These are phyloP conservation scores for Eucalyptus camaldulensis DNA, from an alignment of 345 rosid species.

Conservation along the genomic window DNA sequence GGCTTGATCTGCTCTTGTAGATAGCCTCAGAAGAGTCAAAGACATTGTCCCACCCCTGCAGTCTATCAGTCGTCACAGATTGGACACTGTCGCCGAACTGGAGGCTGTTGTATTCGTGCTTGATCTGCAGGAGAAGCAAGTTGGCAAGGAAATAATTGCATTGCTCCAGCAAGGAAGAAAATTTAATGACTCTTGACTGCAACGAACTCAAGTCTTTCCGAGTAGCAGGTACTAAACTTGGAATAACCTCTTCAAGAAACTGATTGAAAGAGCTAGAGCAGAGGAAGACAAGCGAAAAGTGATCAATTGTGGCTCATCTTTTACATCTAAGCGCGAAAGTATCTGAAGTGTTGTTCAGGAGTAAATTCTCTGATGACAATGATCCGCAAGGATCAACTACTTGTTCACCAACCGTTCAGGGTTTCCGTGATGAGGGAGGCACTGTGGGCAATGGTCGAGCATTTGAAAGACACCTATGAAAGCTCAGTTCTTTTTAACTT, in stretches of 20 bases:
- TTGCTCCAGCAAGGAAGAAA: slow-evolving; percentile 88
- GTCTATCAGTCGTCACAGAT: slow-evolving; percentile 83
- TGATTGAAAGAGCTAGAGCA: slow-evolving; percentile 75
- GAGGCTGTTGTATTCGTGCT: slow-evolving; percentile 50
- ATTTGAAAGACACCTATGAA: slow-evolving; percentile 73
- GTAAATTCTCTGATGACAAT: slow-evolving; percentile 66
- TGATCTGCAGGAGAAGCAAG: slow-evolving; percentile 79
- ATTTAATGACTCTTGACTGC: slow-evolving; percentile 44
- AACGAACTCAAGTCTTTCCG: slow-evolving; percentile 81
- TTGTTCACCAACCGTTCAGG: slow-evolving; percentile 66
- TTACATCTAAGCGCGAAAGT: slow-evolving; percentile 86
- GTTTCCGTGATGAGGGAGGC: slow-evolving; percentile 35
- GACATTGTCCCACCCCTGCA: slow-evolving; percentile 60
- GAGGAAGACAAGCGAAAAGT: slow-evolving; percentile 96
- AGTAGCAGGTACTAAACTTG: slow-evolving; percentile 63
- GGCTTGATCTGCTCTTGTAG: slow-evolving; percentile 54
- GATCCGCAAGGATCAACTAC: slow-evolving; percentile 89
- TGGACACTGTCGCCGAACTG: slow-evolving; percentile 68
- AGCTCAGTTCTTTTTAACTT: slow-evolving; percentile 62
- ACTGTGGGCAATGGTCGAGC: slow-evolving; percentile 22
- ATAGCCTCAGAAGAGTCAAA: slow-evolving; percentile 85
- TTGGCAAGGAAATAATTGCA: slow-evolving; percentile 73
- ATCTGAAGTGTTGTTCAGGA: slow-evolving; percentile 78
- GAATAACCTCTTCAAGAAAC: slow-evolving; percentile 89
- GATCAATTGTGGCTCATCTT: slow-evolving; percentile 87